Base-by-base conservation (phyloP, 352 stramenopile genomes). In the Globisporangium lucens region DNA sequence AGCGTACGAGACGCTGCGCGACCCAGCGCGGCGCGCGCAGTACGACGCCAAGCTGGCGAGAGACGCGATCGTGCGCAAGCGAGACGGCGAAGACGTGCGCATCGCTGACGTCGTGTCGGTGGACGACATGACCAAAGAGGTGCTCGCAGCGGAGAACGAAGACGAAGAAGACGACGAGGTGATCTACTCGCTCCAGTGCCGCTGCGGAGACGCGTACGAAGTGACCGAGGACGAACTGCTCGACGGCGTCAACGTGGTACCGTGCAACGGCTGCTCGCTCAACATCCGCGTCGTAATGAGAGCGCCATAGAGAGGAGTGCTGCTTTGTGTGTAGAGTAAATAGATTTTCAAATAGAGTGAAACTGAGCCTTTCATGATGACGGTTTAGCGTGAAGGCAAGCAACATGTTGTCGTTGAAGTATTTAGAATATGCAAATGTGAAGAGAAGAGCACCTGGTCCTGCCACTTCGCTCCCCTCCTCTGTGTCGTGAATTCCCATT, bases 231-330 rank as follows among this genome's bases (percentile, higher is more conserved):
- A 82, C 2, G 85, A 95, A 53, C 69, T 95, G 33, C 41, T 79
- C 6, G 85, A 93, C 35, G 79, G 78, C 24, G 76, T 89, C 46
- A 74, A 92, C 59, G 74, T 93, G 8, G 82, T 92, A 22, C 82
- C 87, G 0, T 95, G 87, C 73, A 86, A 83, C 36, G 87, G 87
- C 33, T 95, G 87, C 74, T 95, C 87, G 33, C 69, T 93, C 52
- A 80, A 93, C 66, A 93, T 95, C 53, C 82, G 83, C 22, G 87
- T 94, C 51, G 7, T 87, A 41, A 52, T 64, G 30, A 66, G 73
- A 59, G 73, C 59, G 43, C 69, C 73, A 56, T 66, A 77, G 74
- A 74, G 33, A 56, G 17, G 13, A 15, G 20, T 10, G 17, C 1
- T 29, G 33, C 30, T 53, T n/a, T 10, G 20, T 6, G 30, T 60